phyloP scores from a whole-genome alignment of 306 rosid genomes.

The Prunus dulcis region DNA sequence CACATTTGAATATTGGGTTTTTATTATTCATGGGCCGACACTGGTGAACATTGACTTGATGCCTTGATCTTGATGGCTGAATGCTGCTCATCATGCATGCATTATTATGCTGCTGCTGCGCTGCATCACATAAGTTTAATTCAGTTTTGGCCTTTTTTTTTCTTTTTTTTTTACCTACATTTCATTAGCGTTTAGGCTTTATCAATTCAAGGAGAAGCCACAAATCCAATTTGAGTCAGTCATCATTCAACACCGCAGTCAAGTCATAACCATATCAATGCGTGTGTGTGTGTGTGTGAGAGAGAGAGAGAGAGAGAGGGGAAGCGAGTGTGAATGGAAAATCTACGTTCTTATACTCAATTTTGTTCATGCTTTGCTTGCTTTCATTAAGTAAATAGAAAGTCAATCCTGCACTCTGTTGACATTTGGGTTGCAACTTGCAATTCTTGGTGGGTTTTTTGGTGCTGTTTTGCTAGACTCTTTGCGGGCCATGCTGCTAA shows the following conservation, averaged over 20 bases:
- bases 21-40: slow-evolving; percentile 1
- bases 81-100: too few species aligned
- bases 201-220: neutral
- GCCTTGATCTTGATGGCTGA: neutral
- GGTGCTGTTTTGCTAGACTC: neutral
- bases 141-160: neutral
- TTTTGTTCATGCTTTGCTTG: neutral
- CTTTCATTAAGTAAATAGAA: neutral
- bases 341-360: neutral
- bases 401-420: neutral
- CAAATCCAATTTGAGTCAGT: too few species aligned
- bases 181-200: too few species aligned
- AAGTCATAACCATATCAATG: neutral
- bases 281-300: too few species aligned
- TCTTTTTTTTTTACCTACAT: neutral
- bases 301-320: too few species aligned
- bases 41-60: slow-evolving; percentile 9
- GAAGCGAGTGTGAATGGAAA: too few species aligned
- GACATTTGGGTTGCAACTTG: neutral
- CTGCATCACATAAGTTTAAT: neutral
- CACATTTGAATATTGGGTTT: slow-evolving; percentile 1
- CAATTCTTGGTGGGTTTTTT: too few species aligned
- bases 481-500: neutral
- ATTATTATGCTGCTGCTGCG: neutral
- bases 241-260: neutral